Evolutionary conservation across 2,329 filamentous ascomycete species (phyloP).

Genomic region (Colletotrichum endophyticum): DNA sequence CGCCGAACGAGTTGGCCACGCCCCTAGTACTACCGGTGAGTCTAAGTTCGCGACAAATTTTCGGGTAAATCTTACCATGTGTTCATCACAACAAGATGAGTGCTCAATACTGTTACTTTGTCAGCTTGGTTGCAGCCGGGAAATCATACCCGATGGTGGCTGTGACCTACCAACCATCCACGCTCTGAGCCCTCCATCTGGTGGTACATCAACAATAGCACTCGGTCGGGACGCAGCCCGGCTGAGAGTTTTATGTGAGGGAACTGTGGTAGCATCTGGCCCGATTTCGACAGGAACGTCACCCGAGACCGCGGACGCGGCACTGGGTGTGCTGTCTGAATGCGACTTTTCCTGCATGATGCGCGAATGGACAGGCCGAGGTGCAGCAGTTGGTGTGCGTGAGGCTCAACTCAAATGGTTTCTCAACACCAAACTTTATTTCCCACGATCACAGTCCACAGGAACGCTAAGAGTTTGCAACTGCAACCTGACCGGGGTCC

Average conservation of each 20-base stretch:
- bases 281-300: not conserved
- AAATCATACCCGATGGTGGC: not conserved
- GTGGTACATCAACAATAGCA: constrained; percentile 50
- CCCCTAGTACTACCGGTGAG: constrained; percentile 39
- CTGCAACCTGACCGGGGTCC: not conserved
- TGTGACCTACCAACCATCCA: constrained; percentile 49
- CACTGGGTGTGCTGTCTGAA: not conserved
- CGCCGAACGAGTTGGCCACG: constrained; percentile 59
- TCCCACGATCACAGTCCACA: not conserved
- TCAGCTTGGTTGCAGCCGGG: not conserved
- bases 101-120: constrained; percentile 33
- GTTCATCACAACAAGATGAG: constrained; percentile 53
- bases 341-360: not conserved
- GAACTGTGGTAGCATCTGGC: not conserved
- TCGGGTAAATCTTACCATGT: constrained; percentile 42
- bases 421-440: not conserved
- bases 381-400: not conserved
- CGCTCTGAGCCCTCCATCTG: constrained; percentile 53
- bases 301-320: not conserved
- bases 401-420: not conserved
- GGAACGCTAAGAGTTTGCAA: not conserved
- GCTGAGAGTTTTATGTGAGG: constrained; percentile 30
- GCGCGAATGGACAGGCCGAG: not conserved
- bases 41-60: not conserved
- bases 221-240: constrained; percentile 44